Base-by-base conservation (phyloP, 805 yeast species). In the Starmera caribaea region DNA sequence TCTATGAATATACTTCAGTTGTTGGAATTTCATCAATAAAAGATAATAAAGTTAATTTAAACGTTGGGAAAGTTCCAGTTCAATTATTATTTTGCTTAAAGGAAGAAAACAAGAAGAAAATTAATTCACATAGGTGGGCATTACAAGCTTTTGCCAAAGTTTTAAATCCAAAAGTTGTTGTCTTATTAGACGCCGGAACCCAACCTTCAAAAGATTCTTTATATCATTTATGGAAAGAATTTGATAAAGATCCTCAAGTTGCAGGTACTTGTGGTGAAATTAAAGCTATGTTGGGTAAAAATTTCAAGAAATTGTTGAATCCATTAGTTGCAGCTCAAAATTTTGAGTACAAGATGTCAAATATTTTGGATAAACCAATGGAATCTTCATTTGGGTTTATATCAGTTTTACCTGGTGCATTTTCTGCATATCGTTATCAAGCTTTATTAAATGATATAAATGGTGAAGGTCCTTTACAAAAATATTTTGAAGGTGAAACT, bases 211-310 rank as follows among this genome's bases (percentile, higher is more conserved):
- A 76, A 45, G 86, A 84, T 48, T 81, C 97, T 3, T 75, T 90
- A 38, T 89, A 85, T 58, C 83, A 85, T 49, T 63, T 92, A 41
- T 90, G 98, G 98, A 79, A 79, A 57, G 75, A 89, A 32, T 92
- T 90, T 55, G 76, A 75, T 45, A 69, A 68, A 44, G 71, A 79
- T 50, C 81, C 87, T 2, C 73, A 77, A 39, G 94, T 90, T 16
- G 98, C 95, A 3, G 98, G 98, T 32, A 95, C 97, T 2, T 90
- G 98, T 74, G 98, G 98, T 40, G 97, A 92, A 57, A 90, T 92
- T 61, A 81, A 78, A 47, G 94, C 92, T 0, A 79, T 81, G 59
- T 64, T 89, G 39, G 97, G 97, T 3, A 66, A 65, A 16, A 69
- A 66, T 11, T 73, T 68, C 44, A 59, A 54, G 36, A 67, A 71